Percentiles rank a stretch among this genome's conserved stretches.
These are phyloP conservation scores for Ichthyophthirius multifiliis DNA, from an alignment of 169 alveolate genomes.

Conservation along the genomic window DNA sequence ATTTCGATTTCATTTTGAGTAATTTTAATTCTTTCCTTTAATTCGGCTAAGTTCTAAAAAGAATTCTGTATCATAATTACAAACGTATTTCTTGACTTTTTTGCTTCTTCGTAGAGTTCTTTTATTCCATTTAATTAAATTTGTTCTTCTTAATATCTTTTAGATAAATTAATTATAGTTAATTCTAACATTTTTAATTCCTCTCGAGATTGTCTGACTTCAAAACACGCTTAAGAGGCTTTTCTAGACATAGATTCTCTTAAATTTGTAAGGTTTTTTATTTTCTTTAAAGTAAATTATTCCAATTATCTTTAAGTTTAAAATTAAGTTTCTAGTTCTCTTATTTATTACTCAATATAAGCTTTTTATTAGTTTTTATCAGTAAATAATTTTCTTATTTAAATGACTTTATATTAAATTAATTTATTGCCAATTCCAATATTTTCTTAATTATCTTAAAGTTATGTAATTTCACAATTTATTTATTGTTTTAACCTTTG, in stretches of 20 bases:
- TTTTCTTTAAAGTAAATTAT: constrained; percentile 63
- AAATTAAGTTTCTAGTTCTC: constrained; percentile 47
- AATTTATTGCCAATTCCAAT: constrained; percentile 50
- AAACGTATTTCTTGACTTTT: constrained; percentile 86
- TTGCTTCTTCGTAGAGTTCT: constrained; percentile 82
- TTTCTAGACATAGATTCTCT: constrained; percentile 84
- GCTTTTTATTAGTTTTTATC: constrained; percentile 39
- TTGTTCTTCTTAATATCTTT: constrained; percentile 79
- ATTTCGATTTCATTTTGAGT: constrained; percentile 86
- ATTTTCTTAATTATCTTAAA: constrained; percentile 38
- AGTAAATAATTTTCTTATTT: constrained; percentile 48
- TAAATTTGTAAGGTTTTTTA: constrained; percentile 60
- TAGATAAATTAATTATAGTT: constrained; percentile 74
- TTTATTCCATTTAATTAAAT: constrained; percentile 70
- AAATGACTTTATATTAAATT: constrained; percentile 44
- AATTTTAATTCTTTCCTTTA: constrained; percentile 84
- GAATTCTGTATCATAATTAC: constrained; percentile 82
- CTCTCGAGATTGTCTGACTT: constrained; percentile 82
- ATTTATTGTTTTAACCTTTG: constrained; percentile 37
- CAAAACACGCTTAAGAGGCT: constrained; percentile 60
- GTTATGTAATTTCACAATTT: constrained; percentile 52
- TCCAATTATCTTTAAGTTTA: constrained; percentile 50
- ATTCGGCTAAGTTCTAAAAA: constrained; percentile 85
- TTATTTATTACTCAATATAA: constrained; percentile 47
- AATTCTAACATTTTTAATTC: constrained; percentile 83